phyloP scores from a whole-genome alignment of 2,329 filamentous ascomycete genomes.

The Cladorrhinum sp. region DNA sequence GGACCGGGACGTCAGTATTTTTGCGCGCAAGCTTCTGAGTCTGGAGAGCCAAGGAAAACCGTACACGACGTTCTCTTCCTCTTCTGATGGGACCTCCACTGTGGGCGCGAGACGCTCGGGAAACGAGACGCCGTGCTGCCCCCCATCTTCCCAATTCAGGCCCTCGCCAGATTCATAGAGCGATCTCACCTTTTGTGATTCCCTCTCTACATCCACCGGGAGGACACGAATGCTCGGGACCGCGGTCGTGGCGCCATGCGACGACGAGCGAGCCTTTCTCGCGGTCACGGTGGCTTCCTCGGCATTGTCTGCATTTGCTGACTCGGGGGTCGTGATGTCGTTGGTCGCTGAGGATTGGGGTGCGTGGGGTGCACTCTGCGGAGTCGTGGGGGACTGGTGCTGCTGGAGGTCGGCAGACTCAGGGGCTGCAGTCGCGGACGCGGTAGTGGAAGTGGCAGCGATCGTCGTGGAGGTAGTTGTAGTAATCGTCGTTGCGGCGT shows the following conservation, averaged over 20 bases:
- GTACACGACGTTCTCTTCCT: slow-evolving; percentile 55
- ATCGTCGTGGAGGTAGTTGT: slow-evolving; percentile 7
- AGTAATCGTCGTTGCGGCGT: slow-evolving; percentile 7
- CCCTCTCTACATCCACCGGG: slow-evolving; percentile 55
- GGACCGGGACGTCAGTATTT: slow-evolving; percentile 9
- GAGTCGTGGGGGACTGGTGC: neutral
- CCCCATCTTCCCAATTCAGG: slow-evolving; percentile 52
- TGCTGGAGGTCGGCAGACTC: slow-evolving; percentile 20
- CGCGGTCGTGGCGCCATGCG: slow-evolving; percentile 20
- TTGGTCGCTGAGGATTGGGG: neutral
- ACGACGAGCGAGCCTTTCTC: slow-evolving; percentile 16
- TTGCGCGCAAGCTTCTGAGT: neutral
- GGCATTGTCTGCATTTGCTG: slow-evolving; percentile 4
- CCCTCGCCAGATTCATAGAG: slow-evolving; percentile 58
- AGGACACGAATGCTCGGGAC: slow-evolving; percentile 51
- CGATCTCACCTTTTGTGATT: slow-evolving; percentile 66
- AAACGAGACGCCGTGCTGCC: slow-evolving; percentile 39
- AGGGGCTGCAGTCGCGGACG: slow-evolving; percentile 11
- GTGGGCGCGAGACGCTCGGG: slow-evolving; percentile 49
- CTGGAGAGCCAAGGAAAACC: slow-evolving; percentile 46
- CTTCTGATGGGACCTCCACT: slow-evolving; percentile 50
- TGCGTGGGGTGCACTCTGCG: neutral
- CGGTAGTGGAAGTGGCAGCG: neutral
- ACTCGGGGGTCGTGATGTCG: neutral
- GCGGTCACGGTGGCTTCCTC: slow-evolving; percentile 15